Conservation (phyloP, 257 asterid genomes). For the Pogostemon cablin region DNA sequence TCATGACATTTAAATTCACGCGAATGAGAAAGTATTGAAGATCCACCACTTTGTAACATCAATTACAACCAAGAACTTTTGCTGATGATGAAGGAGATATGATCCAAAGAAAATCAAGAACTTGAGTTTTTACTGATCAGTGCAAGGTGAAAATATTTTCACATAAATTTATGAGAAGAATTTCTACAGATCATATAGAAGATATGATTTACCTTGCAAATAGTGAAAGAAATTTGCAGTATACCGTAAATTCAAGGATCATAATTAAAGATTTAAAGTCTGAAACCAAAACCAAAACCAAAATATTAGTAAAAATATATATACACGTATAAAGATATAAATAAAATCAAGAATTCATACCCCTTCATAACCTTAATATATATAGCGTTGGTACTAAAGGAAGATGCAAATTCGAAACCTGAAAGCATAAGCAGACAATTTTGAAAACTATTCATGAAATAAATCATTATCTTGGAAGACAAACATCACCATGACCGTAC, state of each 20-base stretch:
- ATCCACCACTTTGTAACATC: too few relatives aligned
- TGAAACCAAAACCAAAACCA: slow-evolving; percentile 5
- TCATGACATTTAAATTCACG: too few relatives aligned
- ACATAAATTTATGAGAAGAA: too few relatives aligned
- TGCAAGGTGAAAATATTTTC: too few relatives aligned
- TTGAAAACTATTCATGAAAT: background rate
- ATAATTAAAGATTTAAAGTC: slow-evolving; percentile 16
- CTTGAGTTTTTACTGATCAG: background rate
- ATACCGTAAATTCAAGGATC: slow-evolving; percentile 8
- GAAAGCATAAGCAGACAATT: background rate
- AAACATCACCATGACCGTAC: background rate
- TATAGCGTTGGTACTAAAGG: background rate
- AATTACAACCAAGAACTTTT: background rate
- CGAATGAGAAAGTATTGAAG: too few relatives aligned
- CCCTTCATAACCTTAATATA: background rate
- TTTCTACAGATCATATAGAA: too few relatives aligned
- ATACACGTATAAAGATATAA: background rate
- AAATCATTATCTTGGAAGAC: background rate
- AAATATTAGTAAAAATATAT: background rate
- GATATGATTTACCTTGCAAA: background rate
- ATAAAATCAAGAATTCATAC: slow-evolving; percentile 12
- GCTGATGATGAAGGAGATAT: background rate
- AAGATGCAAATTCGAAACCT: slow-evolving; percentile 20
- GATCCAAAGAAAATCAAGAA: background rate
- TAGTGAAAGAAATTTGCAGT: background rate